Evolutionary conservation across 768 basidiomycete species (phyloP).

Genomic region (Pleurotus tuoliensis): DNA sequence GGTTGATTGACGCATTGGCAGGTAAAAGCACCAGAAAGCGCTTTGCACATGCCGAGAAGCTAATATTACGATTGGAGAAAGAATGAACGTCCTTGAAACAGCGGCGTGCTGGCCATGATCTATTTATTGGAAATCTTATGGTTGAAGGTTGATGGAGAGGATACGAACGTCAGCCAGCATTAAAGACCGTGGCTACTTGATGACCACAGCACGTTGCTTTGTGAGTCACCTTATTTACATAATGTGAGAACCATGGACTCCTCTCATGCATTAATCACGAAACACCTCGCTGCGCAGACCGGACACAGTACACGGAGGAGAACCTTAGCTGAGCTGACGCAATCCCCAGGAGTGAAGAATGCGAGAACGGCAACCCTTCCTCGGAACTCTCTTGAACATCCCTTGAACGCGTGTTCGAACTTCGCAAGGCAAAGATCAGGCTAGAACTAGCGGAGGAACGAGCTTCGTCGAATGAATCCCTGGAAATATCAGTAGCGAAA

Average conservation of each 20-base stretch:
- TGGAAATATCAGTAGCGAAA: neutral
- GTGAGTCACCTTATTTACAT: neutral
- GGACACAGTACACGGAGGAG: too few species aligned
- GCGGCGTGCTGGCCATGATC: too few species aligned
- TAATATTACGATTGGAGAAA: too few species aligned
- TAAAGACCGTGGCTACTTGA: neutral
- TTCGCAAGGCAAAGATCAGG: neutral
- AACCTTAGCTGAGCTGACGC: too few species aligned
- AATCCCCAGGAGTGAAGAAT: too few species aligned
- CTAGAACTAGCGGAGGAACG: conserved; percentile 4
- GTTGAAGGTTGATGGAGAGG: neutral
- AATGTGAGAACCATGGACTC: neutral
- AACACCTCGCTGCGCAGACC: neutral
- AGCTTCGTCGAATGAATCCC: neutral
- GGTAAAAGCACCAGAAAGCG: too few species aligned
- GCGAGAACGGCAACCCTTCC: neutral
- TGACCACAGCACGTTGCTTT: neutral
- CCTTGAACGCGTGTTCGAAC: neutral
- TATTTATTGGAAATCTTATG: too few species aligned
- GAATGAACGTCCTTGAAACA: too few species aligned
- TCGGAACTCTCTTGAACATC: neutral
- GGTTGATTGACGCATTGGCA: too few species aligned
- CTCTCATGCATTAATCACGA: neutral
- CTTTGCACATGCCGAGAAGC: too few species aligned
- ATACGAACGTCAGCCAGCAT: neutral